Conservation (phyloP, 331 rosid genomes). For the Quercus phellos region DNA sequence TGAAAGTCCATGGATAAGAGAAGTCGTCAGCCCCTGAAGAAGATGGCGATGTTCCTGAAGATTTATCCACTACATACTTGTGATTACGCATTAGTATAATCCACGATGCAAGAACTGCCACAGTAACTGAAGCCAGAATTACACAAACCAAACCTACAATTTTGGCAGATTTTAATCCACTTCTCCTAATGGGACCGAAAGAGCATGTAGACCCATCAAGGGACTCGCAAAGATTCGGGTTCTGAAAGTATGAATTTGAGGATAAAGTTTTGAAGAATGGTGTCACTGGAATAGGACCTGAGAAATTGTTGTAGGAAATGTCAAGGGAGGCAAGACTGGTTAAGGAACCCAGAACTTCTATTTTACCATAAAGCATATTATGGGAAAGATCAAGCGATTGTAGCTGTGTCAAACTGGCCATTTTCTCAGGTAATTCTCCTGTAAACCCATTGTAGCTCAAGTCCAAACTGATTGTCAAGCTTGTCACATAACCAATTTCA, state of each 20-base stretch:
- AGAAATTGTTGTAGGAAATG: constrained; percentile 77
- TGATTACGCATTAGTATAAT: constrained; percentile 46
- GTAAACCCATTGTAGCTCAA: constrained; percentile 65
- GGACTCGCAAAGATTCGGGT: constrained; percentile 60
- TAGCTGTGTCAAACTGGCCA: constrained; percentile 60
- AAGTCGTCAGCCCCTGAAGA: constrained; percentile 71
- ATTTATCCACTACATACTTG: constrained; percentile 43
- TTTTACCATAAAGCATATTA: constrained; percentile 56
- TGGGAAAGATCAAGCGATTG: constrained; percentile 83
- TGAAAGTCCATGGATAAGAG: constrained; percentile 96
- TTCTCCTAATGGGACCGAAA: constrained; percentile 37
- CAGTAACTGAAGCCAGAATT: constrained; percentile 51
- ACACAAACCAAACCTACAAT: constrained; percentile 43
- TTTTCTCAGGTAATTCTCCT: constrained; percentile 70
- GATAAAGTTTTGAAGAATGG: constrained; percentile 73
- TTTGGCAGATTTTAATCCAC: constrained; percentile 57
- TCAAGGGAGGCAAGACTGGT: constrained; percentile 73
- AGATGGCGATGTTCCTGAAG: constrained; percentile 29
- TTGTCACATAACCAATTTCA: constrained; percentile 68
- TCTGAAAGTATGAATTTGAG: constrained; percentile 49
- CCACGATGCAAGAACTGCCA: constrained; percentile 65
- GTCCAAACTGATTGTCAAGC: constrained; percentile 81
- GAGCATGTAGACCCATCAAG: constrained; percentile 72
- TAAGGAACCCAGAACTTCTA: constrained; percentile 65
- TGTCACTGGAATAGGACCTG: constrained; percentile 83